These are phyloP conservation scores for Xylaria bambusicola DNA, from an alignment of 495 filamentous ascomycete species.

Conservation along the genomic window DNA sequence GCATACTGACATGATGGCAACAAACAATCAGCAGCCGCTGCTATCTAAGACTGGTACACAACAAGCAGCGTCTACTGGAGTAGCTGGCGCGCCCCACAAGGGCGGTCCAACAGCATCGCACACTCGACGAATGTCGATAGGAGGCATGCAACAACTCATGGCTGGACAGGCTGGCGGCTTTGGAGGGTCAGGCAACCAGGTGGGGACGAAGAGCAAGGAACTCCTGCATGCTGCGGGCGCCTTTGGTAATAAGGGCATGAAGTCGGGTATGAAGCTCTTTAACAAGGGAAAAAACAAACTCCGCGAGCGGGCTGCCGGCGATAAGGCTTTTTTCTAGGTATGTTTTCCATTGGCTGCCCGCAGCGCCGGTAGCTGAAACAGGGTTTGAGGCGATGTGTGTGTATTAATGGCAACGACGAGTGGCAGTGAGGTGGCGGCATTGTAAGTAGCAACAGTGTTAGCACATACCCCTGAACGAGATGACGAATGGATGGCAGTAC, in stretches of 20 bases:
- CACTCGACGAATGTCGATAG: slow-evolving; percentile 24
- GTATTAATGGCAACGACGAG: not conserved
- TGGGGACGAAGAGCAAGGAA: slow-evolving; percentile 80
- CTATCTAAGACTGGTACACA: slow-evolving; percentile 22
- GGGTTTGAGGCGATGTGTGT: not conserved
- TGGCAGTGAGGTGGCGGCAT: slow-evolving; percentile 7
- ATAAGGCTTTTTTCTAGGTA: slow-evolving; percentile 73
- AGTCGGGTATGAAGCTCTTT: slow-evolving; percentile 83
- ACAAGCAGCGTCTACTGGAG: slow-evolving; percentile 26
- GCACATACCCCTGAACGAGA: not conserved
- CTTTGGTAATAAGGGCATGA: slow-evolving; percentile 42
- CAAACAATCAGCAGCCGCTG: slow-evolving; percentile 18
- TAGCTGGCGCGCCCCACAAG: slow-evolving; percentile 44
- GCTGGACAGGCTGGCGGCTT: slow-evolving; percentile 35
- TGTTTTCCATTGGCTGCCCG: not conserved
- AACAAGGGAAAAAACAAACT: slow-evolving; percentile 84
- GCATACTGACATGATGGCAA: slow-evolving; percentile 7
- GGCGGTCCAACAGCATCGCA: slow-evolving; percentile 44
- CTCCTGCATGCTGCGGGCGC: slow-evolving; percentile 74
- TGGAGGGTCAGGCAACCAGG: slow-evolving; percentile 46
- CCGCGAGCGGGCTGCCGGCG: slow-evolving; percentile 58
- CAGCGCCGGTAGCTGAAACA: not conserved
- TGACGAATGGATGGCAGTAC: not conserved
- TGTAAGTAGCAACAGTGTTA: not conserved
- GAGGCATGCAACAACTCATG: slow-evolving; percentile 27